Evolutionary conservation across 768 basidiomycete species (phyloP).

Genomic region (Goffeauzyma gilvescens): DNA sequence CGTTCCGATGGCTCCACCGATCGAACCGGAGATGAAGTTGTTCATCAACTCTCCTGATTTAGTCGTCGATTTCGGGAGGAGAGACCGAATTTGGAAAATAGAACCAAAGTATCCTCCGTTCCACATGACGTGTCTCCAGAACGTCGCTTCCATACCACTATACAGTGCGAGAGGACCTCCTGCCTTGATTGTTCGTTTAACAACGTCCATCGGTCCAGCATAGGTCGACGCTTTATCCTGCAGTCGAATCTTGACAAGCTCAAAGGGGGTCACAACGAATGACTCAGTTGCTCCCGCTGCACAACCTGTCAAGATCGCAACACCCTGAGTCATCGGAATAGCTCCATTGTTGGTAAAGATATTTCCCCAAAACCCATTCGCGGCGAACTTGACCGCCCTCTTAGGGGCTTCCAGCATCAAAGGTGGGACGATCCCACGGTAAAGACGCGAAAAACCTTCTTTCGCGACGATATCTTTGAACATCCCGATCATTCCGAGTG

Average conservation of each 20-base stretch:
- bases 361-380: constrained; percentile 90
- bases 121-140: constrained; percentile 86
- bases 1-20: constrained; percentile 67
- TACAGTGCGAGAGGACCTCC: constrained; percentile 41
- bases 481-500: constrained; percentile 60
- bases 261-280: constrained; percentile 78
- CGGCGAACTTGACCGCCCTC: constrained; percentile 75
- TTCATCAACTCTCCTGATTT: constrained; percentile 56
- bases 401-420: constrained; percentile 92
- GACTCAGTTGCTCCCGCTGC: constrained; percentile 91
- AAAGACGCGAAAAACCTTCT: constrained; percentile 52
- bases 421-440: constrained; percentile 91
- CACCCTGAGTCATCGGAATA: constrained; percentile 62
- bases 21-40: constrained; percentile 74
- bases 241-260: constrained; percentile 46
- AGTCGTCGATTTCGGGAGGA: constrained; percentile 70
- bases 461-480: constrained; percentile 64
- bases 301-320: constrained; percentile 82
- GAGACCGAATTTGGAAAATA: constrained; percentile 61
- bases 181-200: constrained; percentile 55
- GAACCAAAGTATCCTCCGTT: constrained; percentile 82
- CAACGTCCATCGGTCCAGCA: constrained; percentile 77
- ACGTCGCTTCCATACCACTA: constrained; percentile 88
- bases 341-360: constrained; percentile 39
- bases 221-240: constrained; percentile 86